phyloP scores from a whole-genome alignment of 805 yeast species.

The Wickerhamiella vanderwaltii region DNA sequence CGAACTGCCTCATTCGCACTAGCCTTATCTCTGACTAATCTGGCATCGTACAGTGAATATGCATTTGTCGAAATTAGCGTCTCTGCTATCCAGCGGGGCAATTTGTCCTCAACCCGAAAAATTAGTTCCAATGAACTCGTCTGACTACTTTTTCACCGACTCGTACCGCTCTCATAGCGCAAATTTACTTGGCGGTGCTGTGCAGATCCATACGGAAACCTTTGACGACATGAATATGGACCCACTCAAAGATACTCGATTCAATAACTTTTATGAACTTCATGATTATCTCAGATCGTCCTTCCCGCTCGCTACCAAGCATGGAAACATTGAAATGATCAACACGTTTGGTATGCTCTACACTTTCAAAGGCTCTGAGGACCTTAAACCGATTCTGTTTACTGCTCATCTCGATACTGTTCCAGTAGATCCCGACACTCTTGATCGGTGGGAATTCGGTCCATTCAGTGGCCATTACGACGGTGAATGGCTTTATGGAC shows the following conservation, averaged over 20 bases:
- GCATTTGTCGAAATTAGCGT: too few species aligned
- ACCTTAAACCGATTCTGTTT: conserved; percentile 51
- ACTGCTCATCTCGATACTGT: conserved; percentile 77
- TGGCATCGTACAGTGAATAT: too few species aligned
- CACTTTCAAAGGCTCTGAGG: conserved; percentile 46
- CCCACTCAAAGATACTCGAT: conserved; percentile 40
- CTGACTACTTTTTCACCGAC: conserved; percentile 9
- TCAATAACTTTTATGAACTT: conserved; percentile 37
- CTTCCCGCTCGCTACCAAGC: conserved; percentile 42
- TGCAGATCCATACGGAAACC: conserved; percentile 52
- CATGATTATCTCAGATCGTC: conserved; percentile 42
- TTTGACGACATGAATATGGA: conserved; percentile 38
- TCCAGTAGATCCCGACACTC: conserved; percentile 50
- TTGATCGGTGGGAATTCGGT: conserved; percentile 48
- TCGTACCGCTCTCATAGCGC: conserved; percentile 15
- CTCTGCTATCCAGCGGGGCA: too few species aligned
- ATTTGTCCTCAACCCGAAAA: conserved; percentile 13
- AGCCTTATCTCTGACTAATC: too few species aligned
- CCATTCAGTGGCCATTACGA: conserved; percentile 61
- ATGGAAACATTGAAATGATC: conserved; percentile 31
- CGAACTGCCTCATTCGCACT: too few species aligned
- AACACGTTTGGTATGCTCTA: conserved; percentile 52
- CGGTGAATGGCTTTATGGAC: conserved; percentile 55
- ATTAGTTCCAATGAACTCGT: conserved; percentile 8
- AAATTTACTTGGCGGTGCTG: conserved; percentile 33